Evolutionary conservation across 768 basidiomycete genomes (phyloP).

Genomic region (Paxillus rubicundulus): DNA sequence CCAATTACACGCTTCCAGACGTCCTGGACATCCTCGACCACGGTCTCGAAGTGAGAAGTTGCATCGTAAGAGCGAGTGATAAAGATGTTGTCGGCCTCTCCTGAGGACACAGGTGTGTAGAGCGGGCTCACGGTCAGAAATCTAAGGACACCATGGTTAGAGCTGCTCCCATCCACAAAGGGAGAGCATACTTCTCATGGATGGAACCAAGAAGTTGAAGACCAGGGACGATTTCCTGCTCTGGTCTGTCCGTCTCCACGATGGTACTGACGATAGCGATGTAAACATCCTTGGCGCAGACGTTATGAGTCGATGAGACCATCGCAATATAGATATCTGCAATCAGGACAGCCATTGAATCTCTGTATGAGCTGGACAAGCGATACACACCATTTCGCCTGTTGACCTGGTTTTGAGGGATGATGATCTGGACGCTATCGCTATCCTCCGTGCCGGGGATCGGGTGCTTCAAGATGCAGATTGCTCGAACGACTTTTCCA

Average conservation of each 20-base stretch:
- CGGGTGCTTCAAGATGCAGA: slow-evolving; percentile 97
- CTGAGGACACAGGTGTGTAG: slow-evolving; percentile 84
- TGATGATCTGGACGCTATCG: slow-evolving; percentile 96
- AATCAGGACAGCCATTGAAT: slow-evolving; percentile 6
- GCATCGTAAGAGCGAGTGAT: slow-evolving; percentile 98
- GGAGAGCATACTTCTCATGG: slow-evolving; percentile 75
- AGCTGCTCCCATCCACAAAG: background rate
- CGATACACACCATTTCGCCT: slow-evolving; percentile 77
- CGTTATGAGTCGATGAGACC: slow-evolving; percentile 96
- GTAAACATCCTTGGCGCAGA: slow-evolving; percentile 93
- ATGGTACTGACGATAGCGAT: slow-evolving; percentile 98
- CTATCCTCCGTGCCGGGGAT: slow-evolving; percentile 96
- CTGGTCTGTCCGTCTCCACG: slow-evolving; percentile 91
- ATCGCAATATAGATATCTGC: slow-evolving; percentile 98
- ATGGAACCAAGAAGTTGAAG: slow-evolving; percentile 89
- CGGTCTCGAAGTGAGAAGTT: slow-evolving; percentile 98
- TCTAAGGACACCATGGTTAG: slow-evolving; percentile 40
- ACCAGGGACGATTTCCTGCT: slow-evolving; percentile 89
- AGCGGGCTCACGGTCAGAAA: slow-evolving; percentile 87
- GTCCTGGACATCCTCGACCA: slow-evolving; percentile 95
- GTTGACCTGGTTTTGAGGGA: slow-evolving; percentile 96
- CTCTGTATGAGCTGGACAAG: background rate
- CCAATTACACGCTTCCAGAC: slow-evolving; percentile 90
- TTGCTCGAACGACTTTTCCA: slow-evolving; percentile 92
- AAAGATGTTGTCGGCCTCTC: slow-evolving; percentile 86